A percentile compares a stretch with the other conserved stretches of the same genome.
phyloP scores from a whole-genome alignment of 257 asterid genomes.

The Thymus mandschuricus region DNA sequence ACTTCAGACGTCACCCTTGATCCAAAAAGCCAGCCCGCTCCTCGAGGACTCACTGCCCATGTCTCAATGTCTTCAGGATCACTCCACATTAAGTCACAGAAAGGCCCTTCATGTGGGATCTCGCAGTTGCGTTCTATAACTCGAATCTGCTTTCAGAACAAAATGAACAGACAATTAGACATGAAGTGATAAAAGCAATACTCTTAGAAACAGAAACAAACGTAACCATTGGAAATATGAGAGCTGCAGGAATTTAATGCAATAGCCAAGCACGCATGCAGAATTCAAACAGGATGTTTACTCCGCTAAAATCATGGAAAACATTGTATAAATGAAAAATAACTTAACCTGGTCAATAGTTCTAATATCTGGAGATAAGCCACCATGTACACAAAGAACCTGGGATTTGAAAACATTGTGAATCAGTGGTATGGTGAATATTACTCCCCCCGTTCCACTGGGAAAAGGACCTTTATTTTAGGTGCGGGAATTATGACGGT shows the following conservation, averaged over 20 bases:
- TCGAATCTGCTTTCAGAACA: slow-evolving; percentile 60
- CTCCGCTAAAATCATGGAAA: too few species aligned
- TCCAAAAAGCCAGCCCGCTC: slow-evolving; percentile 99
- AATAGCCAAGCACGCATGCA: too few species aligned
- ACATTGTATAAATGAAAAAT: too few species aligned
- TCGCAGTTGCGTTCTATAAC: slow-evolving; percentile 92
- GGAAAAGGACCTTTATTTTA: too few species aligned
- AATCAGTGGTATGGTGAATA: too few species aligned
- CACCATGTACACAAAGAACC: slow-evolving; percentile 99
- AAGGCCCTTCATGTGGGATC: slow-evolving; percentile 99
- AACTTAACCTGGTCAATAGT: slow-evolving; percentile 82
- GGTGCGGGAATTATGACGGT: too few species aligned
- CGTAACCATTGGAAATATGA: too few species aligned
- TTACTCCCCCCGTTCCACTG: too few species aligned
- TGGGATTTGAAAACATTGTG: slow-evolving; percentile 25
- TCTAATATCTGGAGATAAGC: slow-evolving; percentile 97
- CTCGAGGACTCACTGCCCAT: slow-evolving; percentile 99
- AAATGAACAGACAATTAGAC: slow-evolving; percentile 8
- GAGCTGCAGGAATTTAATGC: too few species aligned
- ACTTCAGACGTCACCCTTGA: slow-evolving; percentile 98
- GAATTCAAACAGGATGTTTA: too few species aligned
- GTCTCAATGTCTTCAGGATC: slow-evolving; percentile 99
- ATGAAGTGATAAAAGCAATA: slow-evolving; percentile 20
- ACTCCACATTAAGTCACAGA: slow-evolving; percentile 99
- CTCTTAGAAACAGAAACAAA: too few species aligned